These are phyloP conservation scores for Pichia sp. DNA, from an alignment of 1,139 yeast species.

Conservation along the genomic window DNA sequence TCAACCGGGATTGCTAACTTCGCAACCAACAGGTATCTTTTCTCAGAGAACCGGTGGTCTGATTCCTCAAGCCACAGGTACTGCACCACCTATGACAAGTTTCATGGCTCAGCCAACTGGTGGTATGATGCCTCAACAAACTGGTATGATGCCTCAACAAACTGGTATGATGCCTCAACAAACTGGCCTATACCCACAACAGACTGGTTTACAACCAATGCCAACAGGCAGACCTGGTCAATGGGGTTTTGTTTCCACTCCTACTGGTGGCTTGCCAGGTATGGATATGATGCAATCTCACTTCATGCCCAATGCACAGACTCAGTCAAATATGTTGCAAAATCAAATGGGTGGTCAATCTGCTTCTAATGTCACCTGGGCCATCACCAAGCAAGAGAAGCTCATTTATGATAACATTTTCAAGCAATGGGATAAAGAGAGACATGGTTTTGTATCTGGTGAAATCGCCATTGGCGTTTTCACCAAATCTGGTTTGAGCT, in stretches of 20 bases:
- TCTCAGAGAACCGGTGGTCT: conserved; percentile 26
- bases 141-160: conserved; percentile 23
- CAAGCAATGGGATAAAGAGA: conserved; percentile 72
- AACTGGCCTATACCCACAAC: conserved; percentile 33
- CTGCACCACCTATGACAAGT: conserved; percentile 19
- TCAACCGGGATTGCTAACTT: conserved; percentile 28
- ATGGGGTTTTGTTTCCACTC: conserved; percentile 74
- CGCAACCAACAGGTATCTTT: conserved; percentile 30
- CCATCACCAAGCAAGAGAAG: conserved; percentile 82
- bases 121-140: conserved; percentile 25
- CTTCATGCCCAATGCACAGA: conserved; percentile 57
- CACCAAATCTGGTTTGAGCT: conserved; percentile 80
- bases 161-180: conserved; percentile 26
- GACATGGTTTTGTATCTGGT: conserved; percentile 69
- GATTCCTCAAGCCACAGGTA: conserved; percentile 21
- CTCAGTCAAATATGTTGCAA: conserved; percentile 36
- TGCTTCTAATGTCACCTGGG: conserved; percentile 55
- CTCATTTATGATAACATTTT: conserved; percentile 81
- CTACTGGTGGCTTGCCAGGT: conserved; percentile 72
- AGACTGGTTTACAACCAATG: conserved; percentile 40
- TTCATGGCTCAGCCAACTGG: conserved; percentile 26
- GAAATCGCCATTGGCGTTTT: conserved; percentile 79
- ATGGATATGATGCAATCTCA: conserved; percentile 67
- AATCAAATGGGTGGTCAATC: conserved; percentile 46
- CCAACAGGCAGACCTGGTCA: conserved; percentile 75